Evolutionary conservation across 169 alveolate genomes (phyloP).

Genomic region (Plasmodium vivax): DNA sequence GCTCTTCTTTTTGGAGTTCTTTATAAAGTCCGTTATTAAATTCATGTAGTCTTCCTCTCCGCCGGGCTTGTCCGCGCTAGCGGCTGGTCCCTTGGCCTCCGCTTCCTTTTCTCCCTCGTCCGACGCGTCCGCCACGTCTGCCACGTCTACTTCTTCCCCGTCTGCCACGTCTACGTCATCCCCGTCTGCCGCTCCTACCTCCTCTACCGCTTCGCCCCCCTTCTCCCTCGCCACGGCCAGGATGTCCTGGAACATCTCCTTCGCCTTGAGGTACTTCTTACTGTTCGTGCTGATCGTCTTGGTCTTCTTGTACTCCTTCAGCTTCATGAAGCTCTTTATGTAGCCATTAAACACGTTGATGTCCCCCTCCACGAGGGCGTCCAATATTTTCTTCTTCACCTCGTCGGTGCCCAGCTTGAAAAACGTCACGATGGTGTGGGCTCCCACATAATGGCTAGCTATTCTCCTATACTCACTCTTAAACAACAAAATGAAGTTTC

Average conservation of each 20-base stretch:
- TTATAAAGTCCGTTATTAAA: slow-evolving; percentile 45
- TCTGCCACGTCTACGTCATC: background rate
- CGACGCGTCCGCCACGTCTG: background rate
- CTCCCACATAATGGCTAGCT: slow-evolving; percentile 54
- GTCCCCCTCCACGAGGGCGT: slow-evolving; percentile 33
- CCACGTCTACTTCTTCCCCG: background rate
- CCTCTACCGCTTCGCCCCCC: background rate
- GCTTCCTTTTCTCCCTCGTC: background rate
- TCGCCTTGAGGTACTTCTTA: slow-evolving; percentile 68
- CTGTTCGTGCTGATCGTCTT: slow-evolving; percentile 18
- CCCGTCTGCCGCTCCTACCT: background rate
- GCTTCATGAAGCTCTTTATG: slow-evolving; percentile 49
- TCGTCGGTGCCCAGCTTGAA: slow-evolving; percentile 45
- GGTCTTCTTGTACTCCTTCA: slow-evolving; percentile 56
- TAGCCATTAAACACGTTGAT: slow-evolving; percentile 36
- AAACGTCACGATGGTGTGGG: slow-evolving; percentile 44
- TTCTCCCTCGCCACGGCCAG: slow-evolving; percentile 17
- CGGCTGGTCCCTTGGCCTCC: background rate
- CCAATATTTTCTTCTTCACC: slow-evolving; percentile 46
- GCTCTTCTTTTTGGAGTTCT: slow-evolving; percentile 43
- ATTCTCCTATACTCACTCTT: slow-evolving; percentile 42
- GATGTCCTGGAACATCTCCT: slow-evolving; percentile 50
- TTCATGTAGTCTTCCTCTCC: slow-evolving; percentile 56
- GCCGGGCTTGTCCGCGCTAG: background rate
- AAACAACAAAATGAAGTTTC: slow-evolving; percentile 31